Evolutionary conservation across 345 rosid species (phyloP).

Genomic region (Nephelium lappaceum): DNA sequence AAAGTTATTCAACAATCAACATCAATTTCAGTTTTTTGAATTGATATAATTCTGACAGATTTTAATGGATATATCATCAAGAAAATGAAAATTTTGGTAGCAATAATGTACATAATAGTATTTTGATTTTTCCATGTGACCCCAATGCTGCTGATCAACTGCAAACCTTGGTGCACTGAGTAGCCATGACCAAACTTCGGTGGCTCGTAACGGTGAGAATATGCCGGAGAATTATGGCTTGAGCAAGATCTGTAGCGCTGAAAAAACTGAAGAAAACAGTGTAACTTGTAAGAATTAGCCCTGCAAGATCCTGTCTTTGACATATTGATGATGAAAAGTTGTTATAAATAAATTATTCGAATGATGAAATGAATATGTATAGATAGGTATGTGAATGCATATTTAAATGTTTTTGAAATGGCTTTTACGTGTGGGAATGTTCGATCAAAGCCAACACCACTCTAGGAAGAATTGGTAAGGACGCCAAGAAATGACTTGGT

Average conservation of each 20-base stretch:
- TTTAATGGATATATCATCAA: not conserved
- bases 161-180: constrained; percentile 27
- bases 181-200: constrained; percentile 13
- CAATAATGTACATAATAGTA: not conserved
- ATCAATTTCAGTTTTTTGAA: no score
- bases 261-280: not conserved
- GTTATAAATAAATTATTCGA: no score
- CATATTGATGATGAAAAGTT: not conserved
- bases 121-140: constrained; percentile 13
- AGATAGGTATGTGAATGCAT: not conserved
- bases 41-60: no score
- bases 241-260: constrained; percentile 1
- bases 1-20: no score
- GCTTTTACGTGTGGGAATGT: not conserved
- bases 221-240: not conserved
- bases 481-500: constrained; percentile 27
- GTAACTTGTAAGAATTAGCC: constrained; percentile 8
- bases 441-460: not conserved
- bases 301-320: not conserved
- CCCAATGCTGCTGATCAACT: constrained; percentile 6
- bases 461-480: not conserved
- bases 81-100: not conserved
- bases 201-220: not conserved
- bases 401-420: constrained; percentile 5
- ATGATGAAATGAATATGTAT: no score